These are phyloP conservation scores for Psilocybe tampanensis DNA, from an alignment of 768 basidiomycete species.

Conservation along the genomic window DNA sequence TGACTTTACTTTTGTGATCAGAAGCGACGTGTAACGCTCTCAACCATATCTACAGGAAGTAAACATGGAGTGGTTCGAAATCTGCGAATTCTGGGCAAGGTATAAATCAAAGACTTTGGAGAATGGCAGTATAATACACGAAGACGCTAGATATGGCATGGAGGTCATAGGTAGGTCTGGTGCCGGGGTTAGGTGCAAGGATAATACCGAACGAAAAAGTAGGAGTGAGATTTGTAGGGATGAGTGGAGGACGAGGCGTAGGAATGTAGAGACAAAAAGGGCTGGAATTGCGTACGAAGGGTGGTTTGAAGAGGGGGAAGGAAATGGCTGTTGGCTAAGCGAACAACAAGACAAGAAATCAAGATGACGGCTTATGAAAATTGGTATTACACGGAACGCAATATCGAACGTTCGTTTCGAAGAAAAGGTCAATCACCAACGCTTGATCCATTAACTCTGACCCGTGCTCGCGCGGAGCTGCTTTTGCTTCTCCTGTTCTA, in stretches of 20 bases:
- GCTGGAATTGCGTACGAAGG: constrained; percentile 1
- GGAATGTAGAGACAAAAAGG: not conserved
- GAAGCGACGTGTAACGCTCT: no score
- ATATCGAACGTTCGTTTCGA: constrained; percentile 12
- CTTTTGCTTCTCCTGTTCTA: constrained; percentile 91
- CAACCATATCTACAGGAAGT: no score
- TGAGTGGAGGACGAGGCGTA: not conserved
- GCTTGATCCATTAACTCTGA: constrained; percentile 20
- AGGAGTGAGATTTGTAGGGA: not conserved
- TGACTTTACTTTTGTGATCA: no score
- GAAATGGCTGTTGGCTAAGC: constrained; percentile 5
- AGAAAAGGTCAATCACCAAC: not conserved
- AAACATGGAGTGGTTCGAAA: not conserved
- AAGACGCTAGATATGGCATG: constrained; percentile 6
- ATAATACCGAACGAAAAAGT: not conserved
- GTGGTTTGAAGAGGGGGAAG: not conserved
- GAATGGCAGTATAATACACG: constrained; percentile 26
- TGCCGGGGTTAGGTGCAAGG: constrained; percentile 12
- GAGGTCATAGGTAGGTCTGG: constrained; percentile 12
- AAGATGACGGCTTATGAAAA: constrained; percentile 6
- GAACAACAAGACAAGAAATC: constrained; percentile 1
- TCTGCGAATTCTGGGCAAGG: not conserved
- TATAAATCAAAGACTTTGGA: not conserved
- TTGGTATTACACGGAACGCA: constrained; percentile 6
- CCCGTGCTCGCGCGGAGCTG: constrained; percentile 49